Evolutionary conservation across 371 early-diverging fungal genomes (phyloP), one percentile per base, ranked within the genome.

Genomic region (Entomophthora muscae): DNA sequence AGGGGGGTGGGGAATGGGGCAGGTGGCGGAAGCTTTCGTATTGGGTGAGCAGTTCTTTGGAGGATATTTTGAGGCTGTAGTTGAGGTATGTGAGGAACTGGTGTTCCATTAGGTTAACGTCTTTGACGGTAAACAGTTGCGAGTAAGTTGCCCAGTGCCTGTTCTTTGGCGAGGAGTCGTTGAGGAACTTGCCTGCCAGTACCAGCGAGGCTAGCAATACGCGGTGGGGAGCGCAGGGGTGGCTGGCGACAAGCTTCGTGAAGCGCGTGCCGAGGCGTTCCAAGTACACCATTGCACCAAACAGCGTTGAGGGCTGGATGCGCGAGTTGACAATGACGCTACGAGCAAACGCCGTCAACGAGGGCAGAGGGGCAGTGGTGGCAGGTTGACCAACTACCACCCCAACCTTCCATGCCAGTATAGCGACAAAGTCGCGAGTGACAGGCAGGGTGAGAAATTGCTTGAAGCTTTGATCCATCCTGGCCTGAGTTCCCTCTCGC

Each of bases 191-290:
- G 23, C 81, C 75, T 29, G 83, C 79, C 10, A 88, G 73, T 42
- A 89, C 83, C 2, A 89, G 70, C 1, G 88, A 76, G n/a, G 90
- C 88, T 52, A 89, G 70, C 63, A 86, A 81, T 23, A 88, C 83
- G 30, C 90, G 78, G 66, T 89, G 88, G 64, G 79, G 77, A 3
- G 88, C 86, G 66, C 86, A 88, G 59, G 79, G 77, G 52, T 24
- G 62, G n/a, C 42, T 32, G 17, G 17, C 24, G 17, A 24, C 22
- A 53, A 61, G 22, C 10, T 13, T 26, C 2, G 13, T 13, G 13
- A 17, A 17, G 24, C 31, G 28, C 2, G 52, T 28, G 52, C 75
- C 78, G 66, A 80, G 68, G 10, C 81, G 76, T 59, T 75, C 75
- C 54, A 80, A 72, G 66, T 80, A 80, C 29, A 79, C 77, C 26